Evolutionary conservation across 139 green algal species (phyloP), one percentile per base, ranked within the genome.

Genomic region (Gonium pectorale): DNA sequence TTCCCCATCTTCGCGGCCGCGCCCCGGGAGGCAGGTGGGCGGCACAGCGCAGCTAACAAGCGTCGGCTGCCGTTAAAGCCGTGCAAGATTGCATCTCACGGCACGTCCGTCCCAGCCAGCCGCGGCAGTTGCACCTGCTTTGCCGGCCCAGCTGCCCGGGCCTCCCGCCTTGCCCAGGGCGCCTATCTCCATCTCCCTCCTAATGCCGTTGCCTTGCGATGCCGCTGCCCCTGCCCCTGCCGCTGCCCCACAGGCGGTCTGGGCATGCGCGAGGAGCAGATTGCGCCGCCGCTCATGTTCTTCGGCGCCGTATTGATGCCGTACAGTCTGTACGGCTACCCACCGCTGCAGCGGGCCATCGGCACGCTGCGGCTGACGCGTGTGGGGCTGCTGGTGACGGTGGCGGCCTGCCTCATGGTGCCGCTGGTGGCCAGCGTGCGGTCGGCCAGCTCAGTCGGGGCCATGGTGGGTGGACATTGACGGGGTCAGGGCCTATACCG

Each of bases 1-100:
- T 80, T 91, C 5, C 94, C 94, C 26, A 89, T 96, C 67, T 96
- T 86, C 71, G 93, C 91, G 11, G 91, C 90, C 11, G 92, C 93
- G 29, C 91, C 90, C 2, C 21, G 82, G 15, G 15, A 46, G 0
- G 43, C 90, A 52, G 91, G 93, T 67, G 71, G 22, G 77, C 3
- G 69, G 43, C 24, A n/a, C n/a, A n/a, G n/a, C n/a, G n/a, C n/a
- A n/a, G n/a, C n/a, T n/a, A n/a, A n/a, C n/a, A n/a, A n/a, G n/a
- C n/a, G n/a, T n/a, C n/a, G n/a, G n/a, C n/a, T n/a, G n/a, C n/a
- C n/a, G n/a, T n/a, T n/a, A n/a, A n/a, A n/a, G n/a, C n/a, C n/a
- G n/a, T n/a, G n/a, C n/a, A n/a, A n/a, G n/a, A n/a, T n/a, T n/a
- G n/a, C n/a, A n/a, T n/a, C n/a, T n/a, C n/a, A n/a, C n/a, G n/a